Conservation (phyloP, 2,329 filamentous ascomycete genomes). For the Parafenestella ontariensis region DNA sequence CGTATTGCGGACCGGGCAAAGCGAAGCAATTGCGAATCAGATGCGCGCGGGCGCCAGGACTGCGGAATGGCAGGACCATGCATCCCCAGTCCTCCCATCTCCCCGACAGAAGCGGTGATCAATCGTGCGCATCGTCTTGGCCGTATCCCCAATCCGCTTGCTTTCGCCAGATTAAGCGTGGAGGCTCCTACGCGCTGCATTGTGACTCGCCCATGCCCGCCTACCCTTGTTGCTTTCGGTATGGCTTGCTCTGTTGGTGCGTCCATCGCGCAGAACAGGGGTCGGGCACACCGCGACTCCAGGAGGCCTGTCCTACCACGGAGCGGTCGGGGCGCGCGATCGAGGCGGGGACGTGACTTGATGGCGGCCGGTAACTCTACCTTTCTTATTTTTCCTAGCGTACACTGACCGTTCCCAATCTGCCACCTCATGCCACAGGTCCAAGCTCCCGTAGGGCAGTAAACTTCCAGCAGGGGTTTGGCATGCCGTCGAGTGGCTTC, state of each 20-base stretch:
- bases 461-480: slow-evolving; percentile 35
- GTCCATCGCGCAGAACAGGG: slow-evolving; percentile 30
- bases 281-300: slow-evolving; percentile 47
- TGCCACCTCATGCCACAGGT: slow-evolving; percentile 43
- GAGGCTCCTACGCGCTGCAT: slow-evolving; percentile 23
- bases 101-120: slow-evolving; percentile 42
- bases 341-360: slow-evolving; percentile 41
- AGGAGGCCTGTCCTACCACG: slow-evolving; percentile 37
- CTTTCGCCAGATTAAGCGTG: slow-evolving; percentile 33
- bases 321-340: slow-evolving; percentile 49
- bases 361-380: slow-evolving; percentile 37
- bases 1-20: slow-evolving; percentile 23
- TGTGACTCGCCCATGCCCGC: slow-evolving; percentile 30
- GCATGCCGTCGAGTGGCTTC: slow-evolving; percentile 37
- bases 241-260: slow-evolving; percentile 26
- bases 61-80: slow-evolving; percentile 21
- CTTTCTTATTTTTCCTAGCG: slow-evolving; percentile 49
- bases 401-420: slow-evolving; percentile 41
- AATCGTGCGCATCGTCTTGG: slow-evolving; percentile 30
- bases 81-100: slow-evolving; percentile 18
- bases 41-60: slow-evolving; percentile 16
- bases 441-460: slow-evolving; percentile 44
- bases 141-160: slow-evolving; percentile 38
- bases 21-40: slow-evolving; percentile 36
- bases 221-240: slow-evolving; percentile 27